A percentile compares a stretch with the other conserved stretches of the same genome.
These are phyloP conservation scores for Glycine tomentella DNA, from an alignment of 306 rosid species.

Conservation along the genomic window DNA sequence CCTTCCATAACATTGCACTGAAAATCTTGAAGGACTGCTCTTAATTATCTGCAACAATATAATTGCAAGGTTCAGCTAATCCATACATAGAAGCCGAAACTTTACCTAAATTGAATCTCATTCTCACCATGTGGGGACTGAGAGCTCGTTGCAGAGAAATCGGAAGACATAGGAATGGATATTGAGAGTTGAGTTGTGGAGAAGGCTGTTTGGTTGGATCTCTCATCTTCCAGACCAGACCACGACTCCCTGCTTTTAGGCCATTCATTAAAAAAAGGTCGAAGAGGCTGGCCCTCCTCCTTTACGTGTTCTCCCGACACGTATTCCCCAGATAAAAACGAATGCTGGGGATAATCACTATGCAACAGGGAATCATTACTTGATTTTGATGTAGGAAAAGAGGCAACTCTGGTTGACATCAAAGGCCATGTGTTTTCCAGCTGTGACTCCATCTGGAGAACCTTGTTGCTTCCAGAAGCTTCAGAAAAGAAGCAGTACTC, in stretches of 20 bases:
- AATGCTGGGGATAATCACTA: conserved; percentile 52
- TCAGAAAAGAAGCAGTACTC: conserved; percentile 49
- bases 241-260: conserved; percentile 52
- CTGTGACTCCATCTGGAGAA: conserved; percentile 48
- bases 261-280: conserved; percentile 57
- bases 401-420: conserved; percentile 50
- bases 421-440: conserved; percentile 53
- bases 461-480: conserved; percentile 49
- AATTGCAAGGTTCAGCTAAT: conserved; percentile 33
- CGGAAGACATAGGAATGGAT: conserved; percentile 55
- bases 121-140: conserved; percentile 52
- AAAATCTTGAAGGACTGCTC: conserved; percentile 33
- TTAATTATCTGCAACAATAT: conserved; percentile 44
- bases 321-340: conserved; percentile 47
- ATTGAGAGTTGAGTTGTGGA: conserved; percentile 57
- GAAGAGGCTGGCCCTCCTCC: conserved; percentile 48
- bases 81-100: conserved; percentile 27
- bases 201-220: conserved; percentile 51
- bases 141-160: conserved; percentile 51
- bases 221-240: conserved; percentile 49
- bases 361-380: conserved; percentile 46
- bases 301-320: conserved; percentile 48
- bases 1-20: conserved; percentile 43
- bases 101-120: conserved; percentile 37
- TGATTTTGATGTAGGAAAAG: conserved; percentile 49